Evolutionary conservation across 371 early-diverging fungal genomes (phyloP).

Genomic region (Saksenaea oblongispora): DNA sequence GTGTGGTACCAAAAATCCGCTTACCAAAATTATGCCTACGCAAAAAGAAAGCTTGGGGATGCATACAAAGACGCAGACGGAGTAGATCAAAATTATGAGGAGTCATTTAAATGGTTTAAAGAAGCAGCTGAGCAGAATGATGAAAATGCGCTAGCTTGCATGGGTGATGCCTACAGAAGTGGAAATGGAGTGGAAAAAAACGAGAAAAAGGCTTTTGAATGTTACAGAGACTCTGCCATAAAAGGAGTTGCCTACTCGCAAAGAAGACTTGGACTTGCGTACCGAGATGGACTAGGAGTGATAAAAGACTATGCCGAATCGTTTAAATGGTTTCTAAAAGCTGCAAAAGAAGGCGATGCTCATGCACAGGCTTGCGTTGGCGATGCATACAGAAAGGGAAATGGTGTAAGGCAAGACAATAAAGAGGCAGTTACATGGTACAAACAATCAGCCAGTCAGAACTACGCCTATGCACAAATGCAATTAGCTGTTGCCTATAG

Average conservation of each 20-base stretch:
- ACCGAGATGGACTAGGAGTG: slow-evolving; percentile 74
- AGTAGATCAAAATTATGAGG: slow-evolving; percentile 58
- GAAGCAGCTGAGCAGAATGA: slow-evolving; percentile 60
- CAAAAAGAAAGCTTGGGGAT: slow-evolving; percentile 83
- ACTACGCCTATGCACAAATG: slow-evolving; percentile 59
- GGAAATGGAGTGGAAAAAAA: slow-evolving; percentile 72
- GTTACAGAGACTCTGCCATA: slow-evolving; percentile 67
- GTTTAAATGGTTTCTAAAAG: slow-evolving; percentile 71
- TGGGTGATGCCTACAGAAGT: slow-evolving; percentile 82
- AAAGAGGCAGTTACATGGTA: slow-evolving; percentile 71
- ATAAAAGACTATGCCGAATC: slow-evolving; percentile 63
- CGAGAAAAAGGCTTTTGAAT: slow-evolving; percentile 63
- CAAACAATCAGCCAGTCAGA: slow-evolving; percentile 59
- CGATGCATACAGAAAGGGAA: slow-evolving; percentile 78
- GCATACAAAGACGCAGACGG: slow-evolving; percentile 91
- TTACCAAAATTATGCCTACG: slow-evolving; percentile 73
- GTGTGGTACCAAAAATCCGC: slow-evolving; percentile 36
- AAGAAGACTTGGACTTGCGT: slow-evolving; percentile 81
- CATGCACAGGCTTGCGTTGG: slow-evolving; percentile 86
- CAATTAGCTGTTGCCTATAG: no score
- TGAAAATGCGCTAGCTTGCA: slow-evolving; percentile 70
- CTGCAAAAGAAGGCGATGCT: slow-evolving; percentile 75
- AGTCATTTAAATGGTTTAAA: slow-evolving; percentile 74
- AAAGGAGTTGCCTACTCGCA: slow-evolving; percentile 77
- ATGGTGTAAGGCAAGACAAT: slow-evolving; percentile 59